Percentiles rank a stretch among this genome's conserved stretches.
These are phyloP conservation scores for Xerocomellus chrysenteron DNA, from an alignment of 768 basidiomycete species.

Conservation along the genomic window DNA sequence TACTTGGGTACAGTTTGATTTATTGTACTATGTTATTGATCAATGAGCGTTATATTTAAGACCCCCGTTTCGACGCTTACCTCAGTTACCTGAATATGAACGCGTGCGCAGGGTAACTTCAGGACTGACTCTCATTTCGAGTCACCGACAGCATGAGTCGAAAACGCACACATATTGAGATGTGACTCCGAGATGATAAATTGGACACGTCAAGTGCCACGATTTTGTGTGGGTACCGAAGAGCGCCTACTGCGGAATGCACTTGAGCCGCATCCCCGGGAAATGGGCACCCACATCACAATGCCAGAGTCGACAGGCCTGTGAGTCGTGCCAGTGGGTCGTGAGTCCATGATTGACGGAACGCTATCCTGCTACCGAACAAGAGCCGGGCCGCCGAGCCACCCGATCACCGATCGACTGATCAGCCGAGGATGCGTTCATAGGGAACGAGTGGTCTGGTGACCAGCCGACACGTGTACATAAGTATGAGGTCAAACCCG, in stretches of 20 bases:
- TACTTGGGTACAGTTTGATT: background rate
- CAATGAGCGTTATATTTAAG: too few species aligned
- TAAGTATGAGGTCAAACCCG: too few species aligned
- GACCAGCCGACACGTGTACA: too few species aligned
- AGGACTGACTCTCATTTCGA: background rate
- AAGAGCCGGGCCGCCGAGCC: background rate
- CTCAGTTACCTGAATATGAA: too few species aligned
- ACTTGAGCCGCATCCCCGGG: background rate
- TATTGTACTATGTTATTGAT: constrained; percentile 8
- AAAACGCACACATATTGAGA: too few species aligned
- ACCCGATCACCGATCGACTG: background rate
- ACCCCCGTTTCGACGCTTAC: too few species aligned
- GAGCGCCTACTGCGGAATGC: background rate
- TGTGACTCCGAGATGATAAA: background rate
- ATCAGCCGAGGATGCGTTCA: background rate
- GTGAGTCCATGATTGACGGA: background rate
- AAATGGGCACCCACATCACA: too few species aligned
- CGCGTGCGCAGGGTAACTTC: too few species aligned
- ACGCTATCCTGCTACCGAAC: background rate
- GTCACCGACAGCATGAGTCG: background rate
- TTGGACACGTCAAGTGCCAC: background rate
- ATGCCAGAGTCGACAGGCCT: too few species aligned
- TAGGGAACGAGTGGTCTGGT: too few species aligned
- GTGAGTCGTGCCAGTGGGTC: too few species aligned
- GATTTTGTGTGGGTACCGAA: background rate